Evolutionary conservation across 2,329 filamentous ascomycete genomes (phyloP).

Genomic region (Aspergillus neotritici): DNA sequence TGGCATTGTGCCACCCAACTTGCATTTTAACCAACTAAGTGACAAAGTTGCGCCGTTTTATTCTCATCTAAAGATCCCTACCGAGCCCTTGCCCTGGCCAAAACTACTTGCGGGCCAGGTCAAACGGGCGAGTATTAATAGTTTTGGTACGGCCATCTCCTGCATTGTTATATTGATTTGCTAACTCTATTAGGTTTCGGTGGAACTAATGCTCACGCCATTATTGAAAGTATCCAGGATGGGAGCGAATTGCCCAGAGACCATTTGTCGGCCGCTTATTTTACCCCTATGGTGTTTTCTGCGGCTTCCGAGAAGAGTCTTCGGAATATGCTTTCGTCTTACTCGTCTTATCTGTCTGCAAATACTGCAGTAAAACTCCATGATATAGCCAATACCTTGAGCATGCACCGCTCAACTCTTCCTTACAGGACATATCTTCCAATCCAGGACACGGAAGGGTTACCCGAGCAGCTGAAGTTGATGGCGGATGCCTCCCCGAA

Average conservation of each 20-base stretch:
- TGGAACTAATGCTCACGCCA: conserved; percentile 28
- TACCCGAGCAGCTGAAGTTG: not conserved
- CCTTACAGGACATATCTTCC: too few relatives aligned
- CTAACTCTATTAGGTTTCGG: conserved; percentile 22
- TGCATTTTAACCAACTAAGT: conserved; percentile 20
- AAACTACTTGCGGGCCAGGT: conserved; percentile 13
- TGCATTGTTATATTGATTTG: too few relatives aligned
- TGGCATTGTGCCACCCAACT: conserved; percentile 20
- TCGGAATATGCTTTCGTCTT: too few relatives aligned
- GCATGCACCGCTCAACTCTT: too few relatives aligned
- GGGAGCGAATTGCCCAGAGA: not conserved
- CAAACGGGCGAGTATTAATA: conserved; percentile 39
- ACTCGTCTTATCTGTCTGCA: too few relatives aligned
- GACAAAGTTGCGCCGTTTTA: conserved; percentile 14
- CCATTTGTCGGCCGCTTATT: too few relatives aligned
- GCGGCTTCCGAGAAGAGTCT: too few relatives aligned
- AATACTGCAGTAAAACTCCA: too few relatives aligned
- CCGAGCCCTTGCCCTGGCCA: conserved; percentile 17
- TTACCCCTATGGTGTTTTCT: too few relatives aligned
- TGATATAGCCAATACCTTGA: too few relatives aligned
- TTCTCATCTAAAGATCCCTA: conserved; percentile 15
- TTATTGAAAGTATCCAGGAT: conserved; percentile 29
- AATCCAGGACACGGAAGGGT: too few relatives aligned
- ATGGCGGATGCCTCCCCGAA: not conserved
- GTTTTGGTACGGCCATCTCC: too few relatives aligned